A percentile compares a stretch with the other conserved stretches of the same genome.
phyloP scores from a whole-genome alignment of 73 alveolate species.

The Paramecium pentaurelia region DNA sequence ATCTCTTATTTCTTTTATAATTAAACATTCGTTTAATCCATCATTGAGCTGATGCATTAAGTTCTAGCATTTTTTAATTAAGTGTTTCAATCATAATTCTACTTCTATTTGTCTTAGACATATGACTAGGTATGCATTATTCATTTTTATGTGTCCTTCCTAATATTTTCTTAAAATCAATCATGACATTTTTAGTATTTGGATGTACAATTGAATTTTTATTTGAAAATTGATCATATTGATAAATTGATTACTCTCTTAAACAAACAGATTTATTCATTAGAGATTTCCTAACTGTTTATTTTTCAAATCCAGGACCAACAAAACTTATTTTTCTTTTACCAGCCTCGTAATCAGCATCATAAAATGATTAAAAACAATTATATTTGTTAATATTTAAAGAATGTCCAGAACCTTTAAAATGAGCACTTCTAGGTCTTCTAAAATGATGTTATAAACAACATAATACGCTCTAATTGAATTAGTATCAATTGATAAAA shows the following conservation, averaged over 20 bases:
- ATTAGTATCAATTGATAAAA: not conserved
- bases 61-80: not conserved
- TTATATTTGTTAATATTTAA: not conserved
- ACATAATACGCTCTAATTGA: not conserved
- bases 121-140: not conserved
- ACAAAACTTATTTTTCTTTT: not conserved
- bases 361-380: slow-evolving; percentile 12
- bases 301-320: not conserved
- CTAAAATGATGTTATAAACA: not conserved
- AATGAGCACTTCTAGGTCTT: slow-evolving; percentile 19
- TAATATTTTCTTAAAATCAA: not conserved
- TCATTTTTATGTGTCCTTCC: not conserved
- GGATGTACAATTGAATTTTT: not conserved
- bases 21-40: not conserved
- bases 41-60: not conserved
- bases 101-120: not conserved
- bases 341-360: not conserved
- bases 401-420: slow-evolving; percentile 13
- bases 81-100: not conserved
- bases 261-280: not conserved
- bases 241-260: not conserved
- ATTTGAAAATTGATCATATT: not conserved
- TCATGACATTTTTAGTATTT: not conserved
- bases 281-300: not conserved
- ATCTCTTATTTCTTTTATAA: not conserved